Evolutionary conservation across 1,284 basidiomycete species (phyloP), one percentile per base, ranked within the genome.

Genomic region (Puccinia sorghi): DNA sequence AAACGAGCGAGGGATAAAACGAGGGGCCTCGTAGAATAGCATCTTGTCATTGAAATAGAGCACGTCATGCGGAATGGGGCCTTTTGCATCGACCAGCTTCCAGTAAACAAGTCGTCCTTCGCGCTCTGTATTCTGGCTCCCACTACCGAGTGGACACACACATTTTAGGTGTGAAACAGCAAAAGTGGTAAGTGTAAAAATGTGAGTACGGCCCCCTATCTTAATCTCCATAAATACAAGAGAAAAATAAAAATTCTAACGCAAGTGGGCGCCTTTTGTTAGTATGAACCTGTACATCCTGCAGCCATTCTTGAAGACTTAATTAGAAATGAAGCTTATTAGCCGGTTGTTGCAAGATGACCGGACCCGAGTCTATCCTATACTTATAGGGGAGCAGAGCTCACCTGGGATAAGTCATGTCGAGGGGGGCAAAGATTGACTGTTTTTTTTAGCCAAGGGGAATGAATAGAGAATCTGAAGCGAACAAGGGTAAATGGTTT

Each of bases 221-320:
- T 32, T 32, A 32, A 32, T 32, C 32, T 32, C 4, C 32, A 32
- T 32, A 32, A 2, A 32, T 46, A 46, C 9, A 46, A 46, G 43
- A 46, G 6, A 2, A 46, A 37, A 20, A 59, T 39, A 4, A 39
- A 59, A 59, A 59, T 37, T 59, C 57, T 59, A 59, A 59, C 57
- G 7, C 32, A 37, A 32, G 27, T 59, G 57, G 12, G 25, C 11
- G 27, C 57, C 57, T 59, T 13, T 39, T 27, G 27, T 59, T 59
- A 20, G 15, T 59, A 32, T 59, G 57, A 59, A 32, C 57, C 7
- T 59, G 25, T 13, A 59, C 57, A 59, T 59, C 22, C 57, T 59
- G 57, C 27, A 13, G 57, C 57, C 57, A 59, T 59, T 59, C 57
- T 59, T 59, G 27, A 59, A 59, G 27, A 39, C 57, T 59, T 12